Base-by-base conservation (phyloP, 768 basidiomycete species). In the Coprinopsis marcescibilis region DNA sequence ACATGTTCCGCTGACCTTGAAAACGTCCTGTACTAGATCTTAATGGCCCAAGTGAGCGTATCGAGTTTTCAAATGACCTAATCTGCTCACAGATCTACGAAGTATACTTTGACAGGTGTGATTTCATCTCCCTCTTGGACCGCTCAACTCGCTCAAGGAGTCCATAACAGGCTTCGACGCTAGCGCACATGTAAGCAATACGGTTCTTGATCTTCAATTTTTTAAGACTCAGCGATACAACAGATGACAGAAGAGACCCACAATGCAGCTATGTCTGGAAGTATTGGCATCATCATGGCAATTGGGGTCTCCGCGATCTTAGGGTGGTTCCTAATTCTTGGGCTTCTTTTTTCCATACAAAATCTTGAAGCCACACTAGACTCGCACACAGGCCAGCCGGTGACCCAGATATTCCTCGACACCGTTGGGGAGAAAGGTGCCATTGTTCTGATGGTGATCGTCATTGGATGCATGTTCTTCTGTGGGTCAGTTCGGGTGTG, bases 201-300 rank as follows among this genome's bases (percentile, higher is more conserved):
- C 15, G 20, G 10, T 17, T n/a, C n/a, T n/a, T 8, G 59, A 30
- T 11, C 26, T 15, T 33, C 15, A 45, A 21, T 19, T 24, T 13
- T 34, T 23, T 33, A 36, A 23, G 20, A 10, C 14, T 23, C 14
- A 35, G 23, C 48, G 36, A 32, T n/a, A 11, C 24, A 35, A 13
- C 24, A 83, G 80, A 83, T 85, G 83, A 83, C 82, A 0, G 86
- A 89, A 63, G 86, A 90, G 63, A 90, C 87, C 0, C 77, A 66
- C 39, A 84, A 78, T 48, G 80, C 81, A 1, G 78, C 73, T 25
- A 81, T 76, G 74, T 76, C 83, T 33, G 85, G 82, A 1, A 72
- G 76, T 23, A 74, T 81, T 21, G 83, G 83, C 1, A 85, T 85
- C 47, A 58, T 85, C 35, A 83, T 79, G 73, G 74, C 83, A 20